Evolutionary conservation across 2,329 filamentous ascomycete genomes (phyloP).

Genomic region (Pseudogymnoascus sp.): DNA sequence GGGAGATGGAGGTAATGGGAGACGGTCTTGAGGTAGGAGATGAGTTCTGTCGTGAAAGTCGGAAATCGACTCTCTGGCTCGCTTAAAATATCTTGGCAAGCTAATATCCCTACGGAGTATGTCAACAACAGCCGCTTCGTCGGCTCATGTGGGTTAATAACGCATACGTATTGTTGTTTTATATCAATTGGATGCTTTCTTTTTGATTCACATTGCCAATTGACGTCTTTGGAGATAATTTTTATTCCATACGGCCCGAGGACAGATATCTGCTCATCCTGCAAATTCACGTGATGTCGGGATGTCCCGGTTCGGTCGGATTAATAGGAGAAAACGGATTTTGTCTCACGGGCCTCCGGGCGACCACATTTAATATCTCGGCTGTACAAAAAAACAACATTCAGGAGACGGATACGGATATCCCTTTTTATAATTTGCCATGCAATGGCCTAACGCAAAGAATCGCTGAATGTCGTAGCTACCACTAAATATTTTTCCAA

Average conservation of each 20-base stretch:
- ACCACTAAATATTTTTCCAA: slow-evolving; percentile 6
- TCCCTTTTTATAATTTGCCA: slow-evolving; percentile 1
- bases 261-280: neutral
- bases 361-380: neutral
- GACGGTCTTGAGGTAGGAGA: slow-evolving; percentile 12
- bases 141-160: neutral
- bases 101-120: slow-evolving; percentile 1
- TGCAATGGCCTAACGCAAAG: neutral
- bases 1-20: slow-evolving; percentile 44
- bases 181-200: neutral
- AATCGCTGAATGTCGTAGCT: slow-evolving; percentile 8
- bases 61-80: slow-evolving; percentile 11
- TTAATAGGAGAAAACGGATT: slow-evolving; percentile 11
- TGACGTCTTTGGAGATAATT: slow-evolving; percentile 6
- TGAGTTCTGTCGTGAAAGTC: slow-evolving; percentile 12
- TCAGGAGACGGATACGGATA: neutral
- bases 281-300: slow-evolving; percentile 6
- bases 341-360: neutral
- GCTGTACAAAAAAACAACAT: neutral
- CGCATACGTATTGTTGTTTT: neutral
- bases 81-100: slow-evolving; percentile 11
- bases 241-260: neutral
- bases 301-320: slow-evolving; percentile 5
- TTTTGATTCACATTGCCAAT: neutral
- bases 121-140: slow-evolving; percentile 2